Conservation (phyloP, 768 basidiomycete species). For the Exsudoporus frostii region DNA sequence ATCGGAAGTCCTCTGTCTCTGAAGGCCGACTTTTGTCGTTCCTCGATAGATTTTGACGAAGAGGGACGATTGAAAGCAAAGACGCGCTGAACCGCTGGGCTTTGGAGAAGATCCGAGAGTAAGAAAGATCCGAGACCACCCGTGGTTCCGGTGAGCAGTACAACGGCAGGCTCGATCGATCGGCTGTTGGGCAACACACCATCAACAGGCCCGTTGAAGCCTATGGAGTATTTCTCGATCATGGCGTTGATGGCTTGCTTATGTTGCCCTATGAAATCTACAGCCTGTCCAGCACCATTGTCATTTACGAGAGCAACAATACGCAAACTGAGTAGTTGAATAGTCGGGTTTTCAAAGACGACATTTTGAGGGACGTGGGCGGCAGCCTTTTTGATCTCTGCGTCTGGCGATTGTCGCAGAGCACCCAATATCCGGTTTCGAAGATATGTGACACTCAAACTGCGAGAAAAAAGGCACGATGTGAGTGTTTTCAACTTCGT, state of each 20-base stretch:
- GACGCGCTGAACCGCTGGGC: slow-evolving; percentile 22
- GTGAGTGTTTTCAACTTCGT: not conserved
- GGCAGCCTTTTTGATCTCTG: slow-evolving; percentile 26
- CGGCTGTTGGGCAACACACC: slow-evolving; percentile 7
- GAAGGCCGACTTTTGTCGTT: slow-evolving; percentile 31
- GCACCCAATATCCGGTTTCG: slow-evolving; percentile 23
- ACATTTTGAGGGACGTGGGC: slow-evolving; percentile 27
- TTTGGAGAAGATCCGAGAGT: slow-evolving; percentile 28
- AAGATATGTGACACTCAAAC: slow-evolving; percentile 31
- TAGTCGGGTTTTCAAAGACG: slow-evolving; percentile 41
- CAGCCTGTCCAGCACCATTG: not conserved
- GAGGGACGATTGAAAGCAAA: slow-evolving; percentile 35
- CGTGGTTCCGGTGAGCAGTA: slow-evolving; percentile 41
- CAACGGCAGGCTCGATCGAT: slow-evolving; percentile 16
- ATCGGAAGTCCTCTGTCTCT: slow-evolving; percentile 31
- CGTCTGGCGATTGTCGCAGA: slow-evolving; percentile 30
- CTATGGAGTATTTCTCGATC: slow-evolving; percentile 38
- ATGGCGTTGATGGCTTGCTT: slow-evolving; percentile 33
- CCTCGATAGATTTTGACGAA: slow-evolving; percentile 8
- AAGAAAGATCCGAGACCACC: slow-evolving; percentile 40
- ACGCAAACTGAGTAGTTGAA: slow-evolving; percentile 32
- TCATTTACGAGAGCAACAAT: slow-evolving; percentile 8
- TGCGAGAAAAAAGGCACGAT: not conserved
- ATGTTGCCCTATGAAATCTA: slow-evolving; percentile 6
- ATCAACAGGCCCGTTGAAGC: slow-evolving; percentile 13